Evolutionary conservation across 1,284 basidiomycete species (phyloP).

Genomic region (Boletus subluridellus): DNA sequence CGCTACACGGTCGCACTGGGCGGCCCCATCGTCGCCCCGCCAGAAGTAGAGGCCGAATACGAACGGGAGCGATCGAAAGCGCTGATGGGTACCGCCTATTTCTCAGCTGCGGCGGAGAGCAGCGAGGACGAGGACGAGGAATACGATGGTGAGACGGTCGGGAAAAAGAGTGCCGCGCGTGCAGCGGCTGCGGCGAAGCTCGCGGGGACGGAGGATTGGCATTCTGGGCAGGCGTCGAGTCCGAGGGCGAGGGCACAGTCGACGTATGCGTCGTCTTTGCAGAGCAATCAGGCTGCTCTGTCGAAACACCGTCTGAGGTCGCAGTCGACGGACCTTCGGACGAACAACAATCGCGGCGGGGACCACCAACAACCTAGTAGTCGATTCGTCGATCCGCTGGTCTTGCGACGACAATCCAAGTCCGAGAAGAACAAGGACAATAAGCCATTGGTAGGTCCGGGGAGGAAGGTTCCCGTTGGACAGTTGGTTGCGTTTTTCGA

Average conservation of each 20-base stretch:
- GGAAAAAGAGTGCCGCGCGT: slow-evolving; percentile 39
- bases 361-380: slow-evolving; percentile 15
- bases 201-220: slow-evolving; percentile 11
- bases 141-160: slow-evolving; percentile 58
- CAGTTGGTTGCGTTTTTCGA: slow-evolving; percentile 82
- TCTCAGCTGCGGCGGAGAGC: slow-evolving; percentile 42
- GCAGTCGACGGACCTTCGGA: slow-evolving; percentile 31
- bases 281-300: slow-evolving; percentile 26
- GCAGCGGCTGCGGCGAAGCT: slow-evolving; percentile 38
- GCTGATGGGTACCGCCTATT: slow-evolving; percentile 40
- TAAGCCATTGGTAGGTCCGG: slow-evolving; percentile 28
- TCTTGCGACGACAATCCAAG: slow-evolving; percentile 60
- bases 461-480: slow-evolving; percentile 66
- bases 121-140: slow-evolving; percentile 34
- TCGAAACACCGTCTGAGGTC: slow-evolving; percentile 27
- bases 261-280: slow-evolving; percentile 36
- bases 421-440: slow-evolving; percentile 41
- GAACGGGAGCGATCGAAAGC: slow-evolving; percentile 26
- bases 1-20: slow-evolving; percentile 80
- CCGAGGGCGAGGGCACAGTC: slow-evolving; percentile 49
- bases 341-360: slow-evolving; percentile 8
- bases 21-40: slow-evolving; percentile 54
- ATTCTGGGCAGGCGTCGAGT: slow-evolving; percentile 11
- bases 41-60: slow-evolving; percentile 37
- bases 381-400: slow-evolving; percentile 68